phyloP scores from a whole-genome alignment of 441 rosid species.

The Erysimum pusillum region DNA sequence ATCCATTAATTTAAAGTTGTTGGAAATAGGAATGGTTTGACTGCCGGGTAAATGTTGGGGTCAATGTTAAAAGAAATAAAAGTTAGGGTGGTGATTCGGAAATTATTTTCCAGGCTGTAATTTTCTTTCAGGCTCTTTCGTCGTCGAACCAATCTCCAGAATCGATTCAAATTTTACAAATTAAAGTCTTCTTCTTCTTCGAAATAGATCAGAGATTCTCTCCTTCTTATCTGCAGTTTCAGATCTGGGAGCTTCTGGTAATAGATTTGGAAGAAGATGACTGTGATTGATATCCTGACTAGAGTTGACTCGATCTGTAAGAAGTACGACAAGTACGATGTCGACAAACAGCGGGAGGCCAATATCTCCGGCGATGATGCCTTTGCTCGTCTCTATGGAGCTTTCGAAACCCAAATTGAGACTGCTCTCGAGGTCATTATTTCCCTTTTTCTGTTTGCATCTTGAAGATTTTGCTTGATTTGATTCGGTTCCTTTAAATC shows the following conservation, averaged over 20 bases:
- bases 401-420: conserved; percentile 76
- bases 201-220: conserved; percentile 24
- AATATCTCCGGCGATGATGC: conserved; percentile 93
- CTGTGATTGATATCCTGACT: conserved; percentile 92
- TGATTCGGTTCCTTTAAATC: conserved; percentile 12
- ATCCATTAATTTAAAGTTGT: too few relatives aligned
- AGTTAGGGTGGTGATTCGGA: not conserved
- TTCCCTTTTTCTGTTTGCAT: conserved; percentile 25
- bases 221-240: not conserved
- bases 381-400: conserved; percentile 81
- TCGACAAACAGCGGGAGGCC: conserved; percentile 81
- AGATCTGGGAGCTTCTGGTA: conserved; percentile 34
- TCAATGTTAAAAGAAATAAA: not conserved
- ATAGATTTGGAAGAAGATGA: conserved; percentile 58
- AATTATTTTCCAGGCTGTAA: conserved; percentile 35
- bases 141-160: conserved; percentile 27
- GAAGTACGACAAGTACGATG: conserved; percentile 92
- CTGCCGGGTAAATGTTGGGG: not conserved
- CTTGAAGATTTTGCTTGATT: conserved; percentile 18
- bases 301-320: conserved; percentile 95
- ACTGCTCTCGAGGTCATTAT: conserved; percentile 76
- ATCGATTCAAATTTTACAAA: conserved; percentile 31
- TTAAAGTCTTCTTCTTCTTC: conserved; percentile 12
- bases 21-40: not conserved
- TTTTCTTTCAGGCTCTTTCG: conserved; percentile 25